phyloP scores from a whole-genome alignment of 2,329 filamentous ascomycete species.

The Xylariaceae sp. region DNA sequence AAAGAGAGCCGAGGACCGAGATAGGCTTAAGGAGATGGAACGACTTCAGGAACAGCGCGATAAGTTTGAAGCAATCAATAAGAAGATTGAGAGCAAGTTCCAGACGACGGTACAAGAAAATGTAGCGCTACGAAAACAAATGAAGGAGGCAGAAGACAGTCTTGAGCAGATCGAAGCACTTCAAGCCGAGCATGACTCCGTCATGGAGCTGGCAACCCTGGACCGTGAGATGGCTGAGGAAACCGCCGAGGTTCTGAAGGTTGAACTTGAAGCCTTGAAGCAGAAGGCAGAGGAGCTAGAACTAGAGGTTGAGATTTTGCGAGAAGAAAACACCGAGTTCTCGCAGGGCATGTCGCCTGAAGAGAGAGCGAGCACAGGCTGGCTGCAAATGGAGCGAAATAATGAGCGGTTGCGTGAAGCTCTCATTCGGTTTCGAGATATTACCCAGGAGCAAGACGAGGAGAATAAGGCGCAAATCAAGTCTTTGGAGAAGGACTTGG shows the following conservation, averaged over 20 bases:
- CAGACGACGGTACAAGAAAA: conserved; percentile 85
- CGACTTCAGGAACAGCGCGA: conserved; percentile 78
- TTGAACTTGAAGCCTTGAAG: conserved; percentile 79
- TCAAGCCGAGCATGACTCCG: conserved; percentile 83
- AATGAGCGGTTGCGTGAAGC: conserved; percentile 90
- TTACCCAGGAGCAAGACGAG: conserved; percentile 83
- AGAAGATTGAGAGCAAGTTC: conserved; percentile 89
- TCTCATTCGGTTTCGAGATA: conserved; percentile 81
- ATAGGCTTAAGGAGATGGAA: conserved; percentile 81
- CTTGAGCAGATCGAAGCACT: conserved; percentile 74
- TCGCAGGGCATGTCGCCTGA: conserved; percentile 86
- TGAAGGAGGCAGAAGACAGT: conserved; percentile 76
- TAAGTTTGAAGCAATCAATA: conserved; percentile 82
- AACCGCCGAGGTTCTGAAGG: conserved; percentile 80
- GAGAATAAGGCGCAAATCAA: conserved; percentile 79
- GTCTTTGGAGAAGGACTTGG: conserved; percentile 74
- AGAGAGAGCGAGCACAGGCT: conserved; percentile 84
- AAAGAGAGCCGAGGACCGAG: conserved; percentile 83
- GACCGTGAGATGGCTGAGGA: conserved; percentile 98
- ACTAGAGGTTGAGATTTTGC: conserved; percentile 84
- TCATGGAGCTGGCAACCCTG: conserved; percentile 84
- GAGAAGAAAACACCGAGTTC: conserved; percentile 86
- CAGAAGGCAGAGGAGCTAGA: conserved; percentile 82
- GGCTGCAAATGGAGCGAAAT: conserved; percentile 88
- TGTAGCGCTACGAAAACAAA: conserved; percentile 73